Evolutionary conservation across 495 filamentous ascomycete species (phyloP), one percentile per base, ranked within the genome.

Genomic region (Neurospora sp.): DNA sequence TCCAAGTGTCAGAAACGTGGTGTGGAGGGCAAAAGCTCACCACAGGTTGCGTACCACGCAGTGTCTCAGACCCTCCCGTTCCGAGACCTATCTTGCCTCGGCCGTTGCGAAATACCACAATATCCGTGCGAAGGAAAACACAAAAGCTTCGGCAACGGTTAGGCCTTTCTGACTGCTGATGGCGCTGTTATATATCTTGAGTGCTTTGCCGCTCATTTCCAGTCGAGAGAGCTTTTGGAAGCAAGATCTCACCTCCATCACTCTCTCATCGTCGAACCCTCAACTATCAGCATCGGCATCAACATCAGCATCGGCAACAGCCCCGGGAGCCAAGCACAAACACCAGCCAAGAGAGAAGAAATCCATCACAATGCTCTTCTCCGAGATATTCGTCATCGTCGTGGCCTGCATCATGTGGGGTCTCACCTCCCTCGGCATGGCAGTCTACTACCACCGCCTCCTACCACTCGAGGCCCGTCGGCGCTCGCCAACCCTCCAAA

Each of bases 351-450:
- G 22, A 37, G 8, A 65, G 47, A 65, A 7, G 3, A 8, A 16
- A 65, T 65, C 53, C 53, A 31, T 65, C 53, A 65, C 53, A 35
- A 65, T 68, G 71, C 47, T 69, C 40, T 69, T 69, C 61, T 40
- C 71, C 61, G 69, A 69, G 31, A 20, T 40, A 27, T 69, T 69
- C 45, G 31, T 72, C 45, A 68, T 65, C n/a, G 53, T 38, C n/a
- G 72, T 61, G 68, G 40, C 70, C 31, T 41, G 41, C 37, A 70
- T 73, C 22, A 39, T 44, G 27, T 74, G 73, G 73, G 27, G 38
- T 12, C 22, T 74, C 47, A 44, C 45, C n/a, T 74, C 73, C 14
- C n/a, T 74, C 35, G 71, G 73, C 73, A 59, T 71, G 38, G 73
- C 70, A 10, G 40, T 69, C 45, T 74, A 74, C 69, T 71, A 71